Evolutionary conservation across 768 basidiomycete species (phyloP).

Genomic region (Hysterangium stoloniferum): DNA sequence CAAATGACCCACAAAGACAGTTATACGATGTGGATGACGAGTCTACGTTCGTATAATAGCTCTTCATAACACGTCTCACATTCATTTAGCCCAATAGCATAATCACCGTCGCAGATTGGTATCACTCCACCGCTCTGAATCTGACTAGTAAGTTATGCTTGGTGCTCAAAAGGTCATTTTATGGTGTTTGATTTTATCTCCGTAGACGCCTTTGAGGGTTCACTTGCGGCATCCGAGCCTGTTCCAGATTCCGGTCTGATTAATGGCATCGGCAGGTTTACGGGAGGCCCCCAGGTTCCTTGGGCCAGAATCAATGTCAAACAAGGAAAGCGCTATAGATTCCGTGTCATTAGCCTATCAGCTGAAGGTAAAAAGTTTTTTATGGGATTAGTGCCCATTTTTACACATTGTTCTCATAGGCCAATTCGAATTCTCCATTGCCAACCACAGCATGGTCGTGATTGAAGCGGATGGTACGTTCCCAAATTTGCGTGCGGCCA

Average conservation of each 20-base stretch:
- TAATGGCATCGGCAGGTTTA: slow-evolving; percentile 31
- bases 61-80: slow-evolving; percentile 8
- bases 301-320: slow-evolving; percentile 8
- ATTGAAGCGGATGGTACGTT: slow-evolving; percentile 23
- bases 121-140: slow-evolving; percentile 8
- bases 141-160: not conserved
- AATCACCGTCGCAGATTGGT: slow-evolving; percentile 46
- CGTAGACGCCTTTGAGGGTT: slow-evolving; percentile 8
- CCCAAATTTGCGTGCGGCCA: slow-evolving; percentile 9
- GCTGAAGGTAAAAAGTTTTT: not conserved
- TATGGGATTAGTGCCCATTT: not conserved
- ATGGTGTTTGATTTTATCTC: not conserved
- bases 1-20: not conserved
- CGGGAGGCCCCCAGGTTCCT: slow-evolving; percentile 6
- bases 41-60: not conserved
- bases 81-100: slow-evolving; percentile 24
- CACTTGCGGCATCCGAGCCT: slow-evolving; percentile 4
- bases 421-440: slow-evolving; percentile 36
- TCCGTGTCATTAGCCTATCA: slow-evolving; percentile 7
- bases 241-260: slow-evolving; percentile 38
- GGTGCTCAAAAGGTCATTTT: not conserved
- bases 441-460: slow-evolving; percentile 24
- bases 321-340: slow-evolving; percentile 1
- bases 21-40: slow-evolving; percentile 3
- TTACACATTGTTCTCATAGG: slow-evolving; percentile 34